Evolutionary conservation across 1,284 basidiomycete genomes (phyloP).

Genomic region (Flammula alnicola): DNA sequence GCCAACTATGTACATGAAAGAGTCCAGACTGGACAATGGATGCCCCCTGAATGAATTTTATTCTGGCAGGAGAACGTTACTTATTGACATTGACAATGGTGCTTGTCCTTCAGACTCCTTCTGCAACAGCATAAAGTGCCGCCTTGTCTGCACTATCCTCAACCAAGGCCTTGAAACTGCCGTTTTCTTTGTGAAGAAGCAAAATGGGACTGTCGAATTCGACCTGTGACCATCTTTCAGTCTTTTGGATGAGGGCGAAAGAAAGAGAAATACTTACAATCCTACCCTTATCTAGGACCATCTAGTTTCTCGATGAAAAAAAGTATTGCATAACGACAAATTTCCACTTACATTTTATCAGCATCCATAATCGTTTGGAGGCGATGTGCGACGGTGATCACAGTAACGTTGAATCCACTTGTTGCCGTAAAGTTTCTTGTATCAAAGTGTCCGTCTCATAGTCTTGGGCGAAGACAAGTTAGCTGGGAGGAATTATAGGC

Average conservation of each 20-base stretch:
- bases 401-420: constrained; percentile 56
- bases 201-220: constrained; percentile 54
- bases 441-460: constrained; percentile 62
- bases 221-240: constrained; percentile 24
- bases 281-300: constrained; percentile 40
- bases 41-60: no score
- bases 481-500: constrained; percentile 17
- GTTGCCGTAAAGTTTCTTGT: constrained; percentile 56
- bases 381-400: constrained; percentile 69
- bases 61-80: no score
- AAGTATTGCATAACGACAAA: constrained; percentile 15
- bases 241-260: not conserved
- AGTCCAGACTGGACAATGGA: no score
- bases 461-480: constrained; percentile 42
- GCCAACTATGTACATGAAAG: no score
- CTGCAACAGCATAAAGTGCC: constrained; percentile 33
- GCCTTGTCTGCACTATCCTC: constrained; percentile 45
- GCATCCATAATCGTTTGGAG: constrained; percentile 72
- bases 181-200: constrained; percentile 50
- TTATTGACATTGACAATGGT: no score
- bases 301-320: no score
- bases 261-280: constrained; percentile 29
- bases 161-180: constrained; percentile 52
- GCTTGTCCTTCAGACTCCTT: no score
- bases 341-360: constrained; percentile 46